Conservation (phyloP, 2,329 filamentous ascomycete genomes). For the Colletotrichum falcatum region DNA sequence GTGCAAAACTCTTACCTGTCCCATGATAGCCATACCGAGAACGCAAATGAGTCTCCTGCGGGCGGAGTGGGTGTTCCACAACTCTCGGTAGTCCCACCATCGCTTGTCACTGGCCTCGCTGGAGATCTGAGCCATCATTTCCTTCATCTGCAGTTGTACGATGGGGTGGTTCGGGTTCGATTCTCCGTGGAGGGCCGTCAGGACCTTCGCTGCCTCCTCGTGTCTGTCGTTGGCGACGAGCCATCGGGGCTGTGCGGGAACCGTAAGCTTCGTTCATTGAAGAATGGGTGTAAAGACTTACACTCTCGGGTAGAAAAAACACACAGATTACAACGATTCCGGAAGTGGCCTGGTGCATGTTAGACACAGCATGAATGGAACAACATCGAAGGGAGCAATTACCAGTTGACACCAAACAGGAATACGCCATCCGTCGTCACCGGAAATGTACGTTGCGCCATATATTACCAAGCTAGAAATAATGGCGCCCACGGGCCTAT, state of each 20-base stretch:
- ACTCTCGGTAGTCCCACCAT: slow-evolving; percentile 67
- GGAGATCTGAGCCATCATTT: slow-evolving; percentile 59
- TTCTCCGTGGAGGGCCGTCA: slow-evolving; percentile 64
- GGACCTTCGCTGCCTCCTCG: slow-evolving; percentile 56
- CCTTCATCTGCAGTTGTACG: slow-evolving; percentile 64
- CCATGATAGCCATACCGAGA: slow-evolving; percentile 63
- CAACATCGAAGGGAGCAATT: accelerated
- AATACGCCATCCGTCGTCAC: slow-evolving; percentile 57
- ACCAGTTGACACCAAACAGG: slow-evolving; percentile 65
- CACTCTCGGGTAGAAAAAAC: slow-evolving; percentile 60
- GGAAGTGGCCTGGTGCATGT: slow-evolving; percentile 51
- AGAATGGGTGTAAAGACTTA: neutral
- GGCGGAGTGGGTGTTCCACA: slow-evolving; percentile 62
- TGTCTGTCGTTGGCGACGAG: slow-evolving; percentile 56
- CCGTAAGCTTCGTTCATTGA: neutral
- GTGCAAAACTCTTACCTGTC: slow-evolving; percentile 57
- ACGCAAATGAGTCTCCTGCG: slow-evolving; percentile 65
- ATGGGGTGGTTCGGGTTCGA: slow-evolving; percentile 62
- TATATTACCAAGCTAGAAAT: slow-evolving; percentile 66
- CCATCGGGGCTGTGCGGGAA: slow-evolving; percentile 52
- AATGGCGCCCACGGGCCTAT: slow-evolving; percentile 59
- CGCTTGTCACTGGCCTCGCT: slow-evolving; percentile 64
- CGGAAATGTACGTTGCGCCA: slow-evolving; percentile 58
- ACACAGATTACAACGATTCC: slow-evolving; percentile 58
- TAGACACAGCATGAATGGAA: neutral